These are phyloP conservation scores for Sicyos edulis DNA, from an alignment of 306 rosid species.

Conservation along the genomic window DNA sequence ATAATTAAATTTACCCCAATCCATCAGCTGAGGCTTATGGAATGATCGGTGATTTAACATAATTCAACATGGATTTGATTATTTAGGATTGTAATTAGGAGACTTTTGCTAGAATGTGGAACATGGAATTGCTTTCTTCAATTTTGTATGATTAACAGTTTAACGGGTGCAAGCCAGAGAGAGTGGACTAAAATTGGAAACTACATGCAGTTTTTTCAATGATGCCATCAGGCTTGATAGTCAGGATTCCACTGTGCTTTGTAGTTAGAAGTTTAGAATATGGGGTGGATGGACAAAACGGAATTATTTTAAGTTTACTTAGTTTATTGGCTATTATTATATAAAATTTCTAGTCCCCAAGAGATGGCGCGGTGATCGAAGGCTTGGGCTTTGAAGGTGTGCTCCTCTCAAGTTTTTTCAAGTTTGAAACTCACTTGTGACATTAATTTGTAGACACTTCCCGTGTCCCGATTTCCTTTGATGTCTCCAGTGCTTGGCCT, in stretches of 20 bases:
- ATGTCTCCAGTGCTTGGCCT: too few species aligned
- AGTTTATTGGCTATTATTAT: neutral
- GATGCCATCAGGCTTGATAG: neutral
- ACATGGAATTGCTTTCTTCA: neutral
- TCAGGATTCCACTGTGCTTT: constrained; percentile 1
- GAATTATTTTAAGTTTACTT: neutral
- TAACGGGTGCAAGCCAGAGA: neutral
- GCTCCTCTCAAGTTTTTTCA: too few species aligned
- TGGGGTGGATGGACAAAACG: neutral
- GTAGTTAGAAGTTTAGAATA: neutral
- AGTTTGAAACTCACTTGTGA: too few species aligned
- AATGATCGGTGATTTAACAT: too few species aligned
- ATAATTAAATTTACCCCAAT: too few species aligned
- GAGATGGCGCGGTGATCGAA: too few species aligned
- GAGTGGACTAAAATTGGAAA: neutral
- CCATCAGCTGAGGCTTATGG: too few species aligned
- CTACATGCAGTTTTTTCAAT: neutral
- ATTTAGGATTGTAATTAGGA: neutral
- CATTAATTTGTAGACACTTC: too few species aligned
- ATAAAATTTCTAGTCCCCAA: too few species aligned
- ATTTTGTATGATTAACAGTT: neutral
- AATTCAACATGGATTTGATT: too few species aligned
- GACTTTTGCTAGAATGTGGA: neutral
- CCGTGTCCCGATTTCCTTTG: too few species aligned
- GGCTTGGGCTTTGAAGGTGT: too few species aligned